Evolutionary conservation across 768 basidiomycete genomes (phyloP).

Genomic region (Collybiopsis luxurians): DNA sequence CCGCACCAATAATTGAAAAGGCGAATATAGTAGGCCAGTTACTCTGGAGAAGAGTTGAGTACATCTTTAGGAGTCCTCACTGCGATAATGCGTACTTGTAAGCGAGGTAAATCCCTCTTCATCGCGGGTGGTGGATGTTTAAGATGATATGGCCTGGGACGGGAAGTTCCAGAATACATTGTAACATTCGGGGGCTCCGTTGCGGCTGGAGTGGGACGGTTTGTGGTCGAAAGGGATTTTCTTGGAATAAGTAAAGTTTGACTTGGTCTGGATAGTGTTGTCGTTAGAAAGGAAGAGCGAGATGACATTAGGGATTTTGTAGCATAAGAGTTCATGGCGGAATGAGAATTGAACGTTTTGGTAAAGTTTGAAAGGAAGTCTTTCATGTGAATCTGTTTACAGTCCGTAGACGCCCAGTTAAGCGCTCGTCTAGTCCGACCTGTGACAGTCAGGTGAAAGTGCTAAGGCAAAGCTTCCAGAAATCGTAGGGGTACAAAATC

Average conservation of each 20-base stretch:
- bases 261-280: background rate
- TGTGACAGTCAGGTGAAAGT: too few relatives aligned
- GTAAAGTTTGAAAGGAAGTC: background rate
- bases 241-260: background rate
- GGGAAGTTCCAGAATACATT: constrained; percentile 1
- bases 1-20: constrained; percentile 37
- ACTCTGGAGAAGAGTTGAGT: background rate
- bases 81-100: background rate
- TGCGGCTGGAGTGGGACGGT: background rate
- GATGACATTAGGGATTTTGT: background rate
- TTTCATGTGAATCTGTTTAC: background rate
- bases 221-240: background rate
- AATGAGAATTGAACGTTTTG: too few relatives aligned
- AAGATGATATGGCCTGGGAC: constrained; percentile 3
- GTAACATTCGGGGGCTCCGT: constrained; percentile 1
- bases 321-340: background rate
- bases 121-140: constrained; percentile 2
- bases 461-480: too few relatives aligned
- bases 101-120: constrained; percentile 1
- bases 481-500: too few relatives aligned
- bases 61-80: background rate
- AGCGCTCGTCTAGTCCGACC: too few relatives aligned
- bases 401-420: too few relatives aligned
- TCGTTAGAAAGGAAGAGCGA: background rate
- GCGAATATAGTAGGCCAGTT: constrained; percentile 42